A percentile compares a stretch with the other conserved stretches of the same genome.
Conservation (phyloP, 371 early-diverging fungal species). For the Mycotypha africana region DNA sequence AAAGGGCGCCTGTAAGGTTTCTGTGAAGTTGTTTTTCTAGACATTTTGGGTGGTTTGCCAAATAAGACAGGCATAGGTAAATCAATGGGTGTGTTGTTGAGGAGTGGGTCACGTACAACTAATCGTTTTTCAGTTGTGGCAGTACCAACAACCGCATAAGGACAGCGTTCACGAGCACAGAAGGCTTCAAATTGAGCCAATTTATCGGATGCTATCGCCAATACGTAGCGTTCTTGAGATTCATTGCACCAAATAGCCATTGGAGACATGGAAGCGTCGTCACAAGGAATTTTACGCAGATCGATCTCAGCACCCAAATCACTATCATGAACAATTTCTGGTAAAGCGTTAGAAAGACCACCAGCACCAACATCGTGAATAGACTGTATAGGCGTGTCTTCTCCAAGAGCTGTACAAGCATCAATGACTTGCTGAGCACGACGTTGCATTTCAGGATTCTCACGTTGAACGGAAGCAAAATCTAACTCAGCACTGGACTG, state of each 20-base stretch:
- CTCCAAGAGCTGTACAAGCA: slow-evolving; percentile 79
- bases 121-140: slow-evolving; percentile 87
- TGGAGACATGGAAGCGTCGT: slow-evolving; percentile 90
- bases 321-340: slow-evolving; percentile 95
- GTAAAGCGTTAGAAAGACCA: slow-evolving; percentile 94
- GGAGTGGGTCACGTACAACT: slow-evolving; percentile 70
- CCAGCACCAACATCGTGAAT: slow-evolving; percentile 99
- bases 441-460: slow-evolving; percentile 97
- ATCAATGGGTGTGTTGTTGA: slow-evolving; percentile 74
- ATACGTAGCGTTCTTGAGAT: slow-evolving; percentile 95
- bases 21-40: slow-evolving; percentile 61
- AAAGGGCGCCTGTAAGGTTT: slow-evolving; percentile 51
- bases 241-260: slow-evolving; percentile 99
- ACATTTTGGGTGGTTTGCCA: slow-evolving; percentile 95
- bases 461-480: slow-evolving; percentile 96
- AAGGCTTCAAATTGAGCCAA: slow-evolving; percentile 68
- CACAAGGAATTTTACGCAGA: slow-evolving; percentile 82
- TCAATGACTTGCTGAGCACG: slow-evolving; percentile 96
- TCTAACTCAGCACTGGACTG: slow-evolving; percentile 86
- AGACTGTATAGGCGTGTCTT: slow-evolving; percentile 79
- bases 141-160: slow-evolving; percentile 85
- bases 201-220: slow-evolving; percentile 73
- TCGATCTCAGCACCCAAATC: slow-evolving; percentile 88
- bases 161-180: slow-evolving; percentile 89
- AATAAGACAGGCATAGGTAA: slow-evolving; percentile 93